Conservation (phyloP, 331 rosid species). For the Malus hybrid region DNA sequence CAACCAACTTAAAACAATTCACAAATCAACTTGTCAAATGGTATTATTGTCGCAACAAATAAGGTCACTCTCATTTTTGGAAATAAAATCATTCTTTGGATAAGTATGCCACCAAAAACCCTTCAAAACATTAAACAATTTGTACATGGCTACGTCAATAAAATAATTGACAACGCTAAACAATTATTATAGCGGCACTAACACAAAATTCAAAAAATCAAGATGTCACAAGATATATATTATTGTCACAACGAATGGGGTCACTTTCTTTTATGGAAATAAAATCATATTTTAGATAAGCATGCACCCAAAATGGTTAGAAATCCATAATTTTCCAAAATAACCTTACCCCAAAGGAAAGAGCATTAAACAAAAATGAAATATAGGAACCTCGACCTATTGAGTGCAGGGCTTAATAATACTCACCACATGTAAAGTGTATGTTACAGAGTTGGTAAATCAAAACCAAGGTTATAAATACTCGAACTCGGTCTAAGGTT, state of each 20-base stretch:
- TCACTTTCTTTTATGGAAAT: too few relatives aligned
- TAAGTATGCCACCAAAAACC: too few relatives aligned
- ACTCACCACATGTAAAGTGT: not conserved
- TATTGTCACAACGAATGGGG: not conserved
- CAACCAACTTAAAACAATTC: too few relatives aligned
- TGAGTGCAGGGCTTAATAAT: not conserved
- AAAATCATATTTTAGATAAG: too few relatives aligned
- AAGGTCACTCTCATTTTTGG: too few relatives aligned
- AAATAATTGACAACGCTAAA: too few relatives aligned
- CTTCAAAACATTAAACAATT: not conserved
- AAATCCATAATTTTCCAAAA: not conserved
- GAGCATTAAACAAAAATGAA: not conserved
- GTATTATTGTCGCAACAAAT: too few relatives aligned
- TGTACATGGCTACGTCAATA: accelerated
- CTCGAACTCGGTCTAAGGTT: too few relatives aligned
- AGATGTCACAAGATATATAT: not conserved
- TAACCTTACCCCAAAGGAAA: not conserved
- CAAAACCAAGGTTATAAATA: too few relatives aligned
- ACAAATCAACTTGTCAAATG: too few relatives aligned
- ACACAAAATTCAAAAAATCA: too few relatives aligned
- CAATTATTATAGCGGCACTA: not conserved
- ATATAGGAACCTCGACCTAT: not conserved
- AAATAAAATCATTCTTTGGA: too few relatives aligned
- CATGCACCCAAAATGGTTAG: not conserved
- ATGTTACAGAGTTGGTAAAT: not conserved